Conservation (phyloP, 2,329 filamentous ascomycete species). For the Akanthomyces muscarius region DNA sequence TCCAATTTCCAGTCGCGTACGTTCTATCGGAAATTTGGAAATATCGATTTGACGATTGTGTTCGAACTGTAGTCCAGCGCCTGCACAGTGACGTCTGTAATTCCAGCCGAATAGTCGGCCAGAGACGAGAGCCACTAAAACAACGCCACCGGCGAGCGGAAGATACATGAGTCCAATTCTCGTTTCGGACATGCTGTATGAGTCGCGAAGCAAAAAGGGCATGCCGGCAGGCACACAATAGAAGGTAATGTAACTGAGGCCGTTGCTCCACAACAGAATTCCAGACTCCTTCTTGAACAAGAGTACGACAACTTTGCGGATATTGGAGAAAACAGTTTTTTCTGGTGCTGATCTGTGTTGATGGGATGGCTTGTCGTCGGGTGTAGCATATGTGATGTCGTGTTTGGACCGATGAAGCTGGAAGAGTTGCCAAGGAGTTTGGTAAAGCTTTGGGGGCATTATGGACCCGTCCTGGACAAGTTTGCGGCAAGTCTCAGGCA, state of each 20-base stretch:
- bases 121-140: slow-evolving; percentile 40
- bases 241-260: slow-evolving; percentile 46
- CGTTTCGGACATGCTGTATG: slow-evolving; percentile 57
- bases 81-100: slow-evolving; percentile 56
- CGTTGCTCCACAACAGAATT: slow-evolving; percentile 42
- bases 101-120: slow-evolving; percentile 63
- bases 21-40: slow-evolving; percentile 47
- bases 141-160: slow-evolving; percentile 46
- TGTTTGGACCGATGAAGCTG: slow-evolving; percentile 20
- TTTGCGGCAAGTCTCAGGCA: slow-evolving; percentile 49
- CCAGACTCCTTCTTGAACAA: slow-evolving; percentile 40
- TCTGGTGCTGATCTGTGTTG: slow-evolving; percentile 18
- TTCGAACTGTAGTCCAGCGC: slow-evolving; percentile 49
- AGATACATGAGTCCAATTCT: slow-evolving; percentile 51
- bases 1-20: slow-evolving; percentile 45
- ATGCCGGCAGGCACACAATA: slow-evolving; percentile 45
- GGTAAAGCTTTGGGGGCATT: slow-evolving; percentile 35
- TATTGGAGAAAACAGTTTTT: slow-evolving; percentile 30
- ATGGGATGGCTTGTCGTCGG: background rate
- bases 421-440: slow-evolving; percentile 30
- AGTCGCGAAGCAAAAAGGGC: slow-evolving; percentile 38
- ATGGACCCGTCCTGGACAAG: slow-evolving; percentile 51
- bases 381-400: slow-evolving; percentile 13
- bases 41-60: slow-evolving; percentile 49
- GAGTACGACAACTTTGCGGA: slow-evolving; percentile 37